Conservation (phyloP, 768 basidiomycete species). For the Naematelia aurantialba region DNA sequence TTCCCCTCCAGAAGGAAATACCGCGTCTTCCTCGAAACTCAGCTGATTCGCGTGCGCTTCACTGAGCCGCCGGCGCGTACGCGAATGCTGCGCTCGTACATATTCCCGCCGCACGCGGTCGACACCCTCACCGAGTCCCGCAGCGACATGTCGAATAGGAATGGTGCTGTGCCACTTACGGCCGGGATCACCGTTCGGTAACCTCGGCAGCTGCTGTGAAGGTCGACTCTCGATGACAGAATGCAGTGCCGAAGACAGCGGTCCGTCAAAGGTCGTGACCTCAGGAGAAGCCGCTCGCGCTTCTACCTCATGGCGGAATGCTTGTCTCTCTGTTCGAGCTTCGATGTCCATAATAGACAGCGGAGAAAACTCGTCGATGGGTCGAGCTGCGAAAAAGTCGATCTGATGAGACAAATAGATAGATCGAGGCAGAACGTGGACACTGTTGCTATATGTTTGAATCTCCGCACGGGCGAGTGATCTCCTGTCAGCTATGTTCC, state of each 20-base stretch:
- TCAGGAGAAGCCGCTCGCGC: constrained; percentile 53
- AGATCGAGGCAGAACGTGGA: constrained; percentile 63
- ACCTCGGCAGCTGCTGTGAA: constrained; percentile 65
- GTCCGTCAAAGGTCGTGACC: constrained; percentile 65
- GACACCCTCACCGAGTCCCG: constrained; percentile 35
- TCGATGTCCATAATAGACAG: constrained; percentile 61
- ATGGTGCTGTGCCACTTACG: constrained; percentile 22
- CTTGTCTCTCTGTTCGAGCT: constrained; percentile 62
- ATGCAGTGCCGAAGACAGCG: constrained; percentile 68
- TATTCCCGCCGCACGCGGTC: constrained; percentile 35
- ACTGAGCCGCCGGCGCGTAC: constrained; percentile 17
- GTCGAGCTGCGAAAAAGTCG: constrained; percentile 68
- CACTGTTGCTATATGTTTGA: constrained; percentile 62
- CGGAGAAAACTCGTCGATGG: constrained; percentile 68
- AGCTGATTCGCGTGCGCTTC: constrained; percentile 21
- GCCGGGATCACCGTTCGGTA: constrained; percentile 63
- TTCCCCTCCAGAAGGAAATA: constrained; percentile 22
- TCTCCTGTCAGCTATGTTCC: constrained; percentile 3
- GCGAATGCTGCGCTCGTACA: constrained; percentile 27
- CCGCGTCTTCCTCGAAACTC: constrained; percentile 42
- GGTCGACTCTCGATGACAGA: constrained; percentile 58
- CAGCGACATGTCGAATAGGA: constrained; percentile 35
- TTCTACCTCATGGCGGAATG: constrained; percentile 69
- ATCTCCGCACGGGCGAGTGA: constrained; percentile 75
- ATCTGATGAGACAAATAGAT: constrained; percentile 85